Conservation (phyloP, 805 yeast species). For the Yamadazyma endophytica region DNA sequence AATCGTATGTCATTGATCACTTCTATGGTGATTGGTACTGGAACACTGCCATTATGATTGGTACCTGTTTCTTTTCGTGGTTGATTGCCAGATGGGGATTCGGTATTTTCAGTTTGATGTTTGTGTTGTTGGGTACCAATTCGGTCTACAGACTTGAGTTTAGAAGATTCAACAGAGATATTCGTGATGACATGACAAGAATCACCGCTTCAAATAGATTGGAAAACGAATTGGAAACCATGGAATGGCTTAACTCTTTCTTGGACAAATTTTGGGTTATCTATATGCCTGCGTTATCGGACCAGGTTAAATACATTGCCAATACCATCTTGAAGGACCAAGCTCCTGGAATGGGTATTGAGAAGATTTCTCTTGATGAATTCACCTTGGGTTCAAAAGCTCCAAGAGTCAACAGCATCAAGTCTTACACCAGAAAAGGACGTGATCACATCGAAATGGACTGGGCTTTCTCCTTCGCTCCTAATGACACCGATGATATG, state of each 20-base stretch:
- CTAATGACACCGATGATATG: conserved; percentile 81
- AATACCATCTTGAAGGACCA: conserved; percentile 63
- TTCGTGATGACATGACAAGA: conserved; percentile 74
- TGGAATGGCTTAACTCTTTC: conserved; percentile 78
- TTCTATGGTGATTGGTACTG: conserved; percentile 70
- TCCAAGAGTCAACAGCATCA: conserved; percentile 68
- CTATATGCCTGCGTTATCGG: conserved; percentile 81
- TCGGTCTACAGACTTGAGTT: conserved; percentile 71
- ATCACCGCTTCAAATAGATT: conserved; percentile 57
- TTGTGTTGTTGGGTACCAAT: conserved; percentile 57
- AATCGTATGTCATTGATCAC: conserved; percentile 61
- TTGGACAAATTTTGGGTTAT: conserved; percentile 82
- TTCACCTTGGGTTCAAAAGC: conserved; percentile 80
- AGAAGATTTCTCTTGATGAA: conserved; percentile 66
- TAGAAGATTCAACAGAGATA: conserved; percentile 68
- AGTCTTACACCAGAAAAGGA: conserved; percentile 68
- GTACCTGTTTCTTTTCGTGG: conserved; percentile 75
- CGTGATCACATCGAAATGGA: conserved; percentile 73
- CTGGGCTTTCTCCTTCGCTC: conserved; percentile 78
- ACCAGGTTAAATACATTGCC: conserved; percentile 67
- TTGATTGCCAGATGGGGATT: conserved; percentile 56
- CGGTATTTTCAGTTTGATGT: conserved; percentile 57
- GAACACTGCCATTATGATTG: conserved; percentile 60
- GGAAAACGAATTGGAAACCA: conserved; percentile 63
- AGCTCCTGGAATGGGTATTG: conserved; percentile 83